These are phyloP conservation scores for Hortaea werneckii DNA, from an alignment of 2,329 filamentous ascomycete species.

Conservation along the genomic window DNA sequence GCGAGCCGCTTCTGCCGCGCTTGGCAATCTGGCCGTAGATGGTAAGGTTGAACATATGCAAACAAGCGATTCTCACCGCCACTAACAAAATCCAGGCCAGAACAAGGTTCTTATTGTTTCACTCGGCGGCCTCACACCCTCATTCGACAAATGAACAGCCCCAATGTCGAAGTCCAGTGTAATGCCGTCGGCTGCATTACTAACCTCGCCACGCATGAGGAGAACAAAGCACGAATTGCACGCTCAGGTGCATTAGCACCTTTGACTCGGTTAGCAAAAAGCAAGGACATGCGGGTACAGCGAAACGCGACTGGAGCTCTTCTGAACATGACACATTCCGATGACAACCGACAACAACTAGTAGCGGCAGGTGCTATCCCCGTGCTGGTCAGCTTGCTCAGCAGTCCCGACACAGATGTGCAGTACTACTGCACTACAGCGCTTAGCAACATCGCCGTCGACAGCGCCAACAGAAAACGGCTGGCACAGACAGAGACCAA, in stretches of 20 bases:
- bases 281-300: conserved; percentile 97
- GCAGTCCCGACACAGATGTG: conserved; percentile 88
- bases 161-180: conserved; percentile 97
- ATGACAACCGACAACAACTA: conserved; percentile 94
- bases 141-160: conserved; percentile 96
- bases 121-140: conserved; percentile 82
- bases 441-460: conserved; percentile 95
- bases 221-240: conserved; percentile 98
- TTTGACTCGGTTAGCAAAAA: conserved; percentile 85
- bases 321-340: conserved; percentile 98
- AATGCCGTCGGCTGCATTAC: conserved; percentile 99
- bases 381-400: conserved; percentile 87
- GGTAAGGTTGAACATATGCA: conserved; percentile 64
- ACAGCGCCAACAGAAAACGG: conserved; percentile 80
- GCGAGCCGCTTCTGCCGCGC: conserved; percentile 84
- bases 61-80: conserved; percentile 85
- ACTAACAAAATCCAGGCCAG: conserved; percentile 61
- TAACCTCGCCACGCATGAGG: conserved; percentile 93
- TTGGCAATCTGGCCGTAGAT: conserved; percentile 94
- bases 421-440: conserved; percentile 99
- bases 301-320: conserved; percentile 92
- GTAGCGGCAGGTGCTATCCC: conserved; percentile 97
- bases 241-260: conserved; percentile 86
- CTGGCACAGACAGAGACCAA: conserved; percentile 83
- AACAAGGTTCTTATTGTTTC: conserved; percentile 97